phyloP scores from a whole-genome alignment of 2,329 filamentous ascomycete species.

The Kalaharituber pfeilii region DNA sequence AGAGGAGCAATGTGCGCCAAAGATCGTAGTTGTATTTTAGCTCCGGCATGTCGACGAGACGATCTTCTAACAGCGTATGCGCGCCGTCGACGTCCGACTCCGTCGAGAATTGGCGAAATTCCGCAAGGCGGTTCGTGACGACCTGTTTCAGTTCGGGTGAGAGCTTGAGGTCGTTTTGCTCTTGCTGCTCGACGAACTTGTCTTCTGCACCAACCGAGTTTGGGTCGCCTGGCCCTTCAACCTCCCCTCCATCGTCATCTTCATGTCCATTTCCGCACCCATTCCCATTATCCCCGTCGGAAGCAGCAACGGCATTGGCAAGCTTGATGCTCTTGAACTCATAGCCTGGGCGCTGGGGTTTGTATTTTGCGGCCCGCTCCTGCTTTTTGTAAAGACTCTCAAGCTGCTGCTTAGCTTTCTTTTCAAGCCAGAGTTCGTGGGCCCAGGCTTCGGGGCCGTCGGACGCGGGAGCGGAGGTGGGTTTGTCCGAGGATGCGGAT shows the following conservation, averaged over 20 bases:
- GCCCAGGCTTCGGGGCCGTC: too few species aligned
- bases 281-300: neutral
- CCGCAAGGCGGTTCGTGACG: neutral
- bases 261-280: neutral
- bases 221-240: conserved; percentile 25
- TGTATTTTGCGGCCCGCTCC: neutral
- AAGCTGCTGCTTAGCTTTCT: too few species aligned
- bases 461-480: too few species aligned
- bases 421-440: too few species aligned
- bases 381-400: too few species aligned
- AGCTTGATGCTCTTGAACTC: conserved; percentile 13
- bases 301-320: conserved; percentile 13
- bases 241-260: neutral
- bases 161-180: too few species aligned
- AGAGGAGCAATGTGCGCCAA: conserved; percentile 19
- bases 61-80: neutral
- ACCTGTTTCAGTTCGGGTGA: neutral
- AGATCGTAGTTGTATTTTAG: conserved; percentile 11
- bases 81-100: neutral
- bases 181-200: too few species aligned
- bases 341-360: conserved; percentile 2
- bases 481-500: too few species aligned
- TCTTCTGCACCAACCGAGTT: too few species aligned
- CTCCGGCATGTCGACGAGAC: conserved; percentile 17
- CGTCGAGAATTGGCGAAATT: neutral